Evolutionary conservation across 1,139 yeast genomes (phyloP), one percentile per base, ranked within the genome.

Genomic region (Saccharomyces pastorianus): DNA sequence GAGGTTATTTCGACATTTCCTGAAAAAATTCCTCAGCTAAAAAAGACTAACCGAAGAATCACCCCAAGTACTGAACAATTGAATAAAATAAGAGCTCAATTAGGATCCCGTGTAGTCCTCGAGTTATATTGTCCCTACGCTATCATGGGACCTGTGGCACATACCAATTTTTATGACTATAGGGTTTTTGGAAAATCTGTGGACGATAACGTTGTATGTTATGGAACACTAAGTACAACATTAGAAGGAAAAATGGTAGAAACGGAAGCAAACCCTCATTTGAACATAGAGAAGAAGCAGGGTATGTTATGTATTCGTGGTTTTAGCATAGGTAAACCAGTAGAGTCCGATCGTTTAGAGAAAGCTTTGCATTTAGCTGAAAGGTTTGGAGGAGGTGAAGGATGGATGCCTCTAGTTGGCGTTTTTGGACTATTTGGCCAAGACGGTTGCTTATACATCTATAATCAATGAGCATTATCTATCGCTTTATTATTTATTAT

Each of bases 381-480:
- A 51, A 65, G 63, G 20, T 56, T 64, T 56, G 72, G 74, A 50
- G 77, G 73, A 31, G 76, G 78, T 23, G 87, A 84, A 55, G 87
- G 88, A 6, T 83, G 84, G 73, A 80, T 82, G 80, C 80, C 81
- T 1, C 67, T 84, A 8, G 59, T 64, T 27, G 76, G 78, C 0
- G 71, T 83, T 1, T 65, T 63, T 44, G 91, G 88, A 0, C 73
- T 74, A 48, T 84, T 85, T 78, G 93, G 90, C 9, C 74, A 70
- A 48, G 95, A 86, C 68, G 91, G 93, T 1, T 85, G 93, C 64
- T 78, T 85, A 60, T 86, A 67, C 53, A 56, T 64, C 28, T 67
- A 61, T 50, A 65, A 64, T 48, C 66, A 54, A 57, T 49, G 29
- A 41, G 7, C 9, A 8, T 47, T 31, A 27, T 26, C 9, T 25